Evolutionary conservation across 495 filamentous ascomycete genomes (phyloP).

Genomic region (Trypethelium eluteriae): DNA sequence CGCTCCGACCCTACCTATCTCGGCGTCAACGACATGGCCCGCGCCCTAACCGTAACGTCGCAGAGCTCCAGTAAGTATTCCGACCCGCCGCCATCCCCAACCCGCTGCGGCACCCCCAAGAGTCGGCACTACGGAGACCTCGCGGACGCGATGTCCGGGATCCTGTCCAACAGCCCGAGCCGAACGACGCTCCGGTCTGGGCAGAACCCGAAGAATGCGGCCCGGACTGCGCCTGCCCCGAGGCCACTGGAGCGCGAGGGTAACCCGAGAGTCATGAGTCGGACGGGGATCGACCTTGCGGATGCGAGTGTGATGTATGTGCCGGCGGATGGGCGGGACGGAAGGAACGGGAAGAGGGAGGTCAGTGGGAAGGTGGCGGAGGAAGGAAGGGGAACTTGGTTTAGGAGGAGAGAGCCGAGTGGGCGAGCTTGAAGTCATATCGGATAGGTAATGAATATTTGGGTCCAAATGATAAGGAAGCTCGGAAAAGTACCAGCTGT

Average conservation of each 20-base stretch:
- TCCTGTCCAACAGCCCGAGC: slow-evolving; percentile 17
- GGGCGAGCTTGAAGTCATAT: not conserved
- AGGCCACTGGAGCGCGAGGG: not conserved
- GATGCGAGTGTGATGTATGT: slow-evolving; percentile 45
- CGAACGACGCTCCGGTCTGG: not conserved
- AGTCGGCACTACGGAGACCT: slow-evolving; percentile 38
- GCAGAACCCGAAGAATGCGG: not conserved
- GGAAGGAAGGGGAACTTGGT: slow-evolving; percentile 58
- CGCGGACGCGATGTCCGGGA: slow-evolving; percentile 30
- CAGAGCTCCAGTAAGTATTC: slow-evolving; percentile 8
- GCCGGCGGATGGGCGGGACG: slow-evolving; percentile 38
- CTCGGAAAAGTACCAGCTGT: not conserved
- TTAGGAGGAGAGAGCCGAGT: slow-evolving; percentile 10
- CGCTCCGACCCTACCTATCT: slow-evolving; percentile 3
- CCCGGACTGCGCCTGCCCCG: not conserved
- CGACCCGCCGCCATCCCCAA: slow-evolving; percentile 17
- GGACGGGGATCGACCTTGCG: slow-evolving; percentile 42
- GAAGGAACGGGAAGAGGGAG: slow-evolving; percentile 48
- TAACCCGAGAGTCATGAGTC: slow-evolving; percentile 23
- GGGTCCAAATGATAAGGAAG: not conserved
- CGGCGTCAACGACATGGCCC: slow-evolving; percentile 14
- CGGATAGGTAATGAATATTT: too few species aligned
- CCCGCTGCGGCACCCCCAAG: slow-evolving; percentile 27
- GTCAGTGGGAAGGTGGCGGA: slow-evolving; percentile 82
- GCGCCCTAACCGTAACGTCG: slow-evolving; percentile 16